A percentile compares a stretch with the other conserved stretches of the same genome.
phyloP scores from a whole-genome alignment of 208 protist species.

The Crithidia bombi region DNA sequence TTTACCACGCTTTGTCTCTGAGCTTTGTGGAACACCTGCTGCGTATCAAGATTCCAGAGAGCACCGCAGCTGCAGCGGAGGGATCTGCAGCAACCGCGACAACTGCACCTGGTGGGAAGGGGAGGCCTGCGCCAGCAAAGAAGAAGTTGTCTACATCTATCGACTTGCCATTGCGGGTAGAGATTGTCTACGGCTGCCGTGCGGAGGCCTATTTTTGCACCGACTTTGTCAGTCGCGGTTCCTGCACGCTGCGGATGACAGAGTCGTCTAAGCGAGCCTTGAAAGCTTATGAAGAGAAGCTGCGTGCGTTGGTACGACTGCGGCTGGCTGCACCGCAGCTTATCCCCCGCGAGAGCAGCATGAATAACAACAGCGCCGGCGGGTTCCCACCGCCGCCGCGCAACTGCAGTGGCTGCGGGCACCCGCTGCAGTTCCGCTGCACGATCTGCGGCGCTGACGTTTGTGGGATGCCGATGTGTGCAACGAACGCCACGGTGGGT shows the following conservation, averaged over 20 bases:
- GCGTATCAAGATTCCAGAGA: conserved; percentile 37
- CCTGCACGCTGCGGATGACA: conserved; percentile 51
- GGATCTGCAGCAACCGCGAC: background rate
- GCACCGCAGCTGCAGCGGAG: background rate
- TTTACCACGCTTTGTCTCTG: conserved; percentile 68
- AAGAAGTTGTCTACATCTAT: conserved; percentile 6
- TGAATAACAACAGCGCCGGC: background rate
- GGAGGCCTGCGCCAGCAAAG: background rate
- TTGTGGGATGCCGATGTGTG: conserved; percentile 60
- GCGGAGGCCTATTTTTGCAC: conserved; percentile 78
- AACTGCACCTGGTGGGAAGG: background rate
- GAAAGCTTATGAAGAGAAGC: conserved; percentile 63
- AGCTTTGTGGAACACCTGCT: conserved; percentile 76
- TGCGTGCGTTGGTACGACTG: conserved; percentile 52
- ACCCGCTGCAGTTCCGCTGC: conserved; percentile 57
- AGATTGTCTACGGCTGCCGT: conserved; percentile 85
- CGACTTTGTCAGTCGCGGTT: conserved; percentile 69
- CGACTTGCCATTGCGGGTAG: conserved; percentile 53
- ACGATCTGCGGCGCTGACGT: conserved; percentile 77
- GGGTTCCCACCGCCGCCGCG: conserved; percentile 24
- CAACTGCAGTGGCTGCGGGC: conserved; percentile 53
- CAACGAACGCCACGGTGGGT: conserved; percentile 39
- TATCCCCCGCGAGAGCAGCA: conserved; percentile 25
- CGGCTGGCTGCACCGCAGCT: conserved; percentile 41
- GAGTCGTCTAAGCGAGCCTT: conserved; percentile 47